Percentiles rank a stretch among this genome's conserved stretches.
Conservation (phyloP, 1,284 basidiomycete species). For the Fomitopsis pinicola region DNA sequence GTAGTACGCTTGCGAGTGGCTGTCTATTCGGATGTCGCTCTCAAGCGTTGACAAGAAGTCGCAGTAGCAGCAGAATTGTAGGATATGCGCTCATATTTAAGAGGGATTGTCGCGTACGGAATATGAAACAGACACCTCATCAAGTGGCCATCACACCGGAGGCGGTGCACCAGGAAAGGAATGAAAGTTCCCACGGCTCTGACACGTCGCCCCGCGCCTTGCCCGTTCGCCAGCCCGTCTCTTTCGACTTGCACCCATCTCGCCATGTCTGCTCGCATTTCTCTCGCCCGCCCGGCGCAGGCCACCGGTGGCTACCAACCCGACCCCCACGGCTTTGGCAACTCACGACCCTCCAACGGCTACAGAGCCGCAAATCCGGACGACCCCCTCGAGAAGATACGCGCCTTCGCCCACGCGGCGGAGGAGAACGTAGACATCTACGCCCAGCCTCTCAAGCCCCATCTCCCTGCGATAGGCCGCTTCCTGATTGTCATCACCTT, state of each 20-base stretch:
- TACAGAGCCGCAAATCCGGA: constrained; percentile 78
- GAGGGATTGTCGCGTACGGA: background rate
- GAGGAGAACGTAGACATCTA: constrained; percentile 94
- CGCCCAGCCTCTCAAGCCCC: constrained; percentile 91
- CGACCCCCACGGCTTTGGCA: constrained; percentile 73
- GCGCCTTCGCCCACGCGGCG: constrained; percentile 71
- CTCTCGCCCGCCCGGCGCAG: constrained; percentile 66
- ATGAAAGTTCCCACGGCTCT: constrained; percentile 24
- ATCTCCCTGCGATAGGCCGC: constrained; percentile 91
- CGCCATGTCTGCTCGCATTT: constrained; percentile 79
- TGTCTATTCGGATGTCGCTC: too few species aligned
- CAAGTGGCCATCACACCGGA: background rate
- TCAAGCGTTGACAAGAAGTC: too few species aligned
- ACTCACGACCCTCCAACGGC: constrained; percentile 60
- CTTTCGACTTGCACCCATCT: constrained; percentile 10
- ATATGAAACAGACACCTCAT: background rate
- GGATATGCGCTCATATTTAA: background rate
- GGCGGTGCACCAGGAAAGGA: constrained; percentile 9
- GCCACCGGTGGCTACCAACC: constrained; percentile 45
- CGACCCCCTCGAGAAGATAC: constrained; percentile 81
- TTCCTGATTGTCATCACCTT: constrained; percentile 99
- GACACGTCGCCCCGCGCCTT: constrained; percentile 22
- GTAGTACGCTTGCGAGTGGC: too few species aligned
- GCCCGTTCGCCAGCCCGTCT: constrained; percentile 14
- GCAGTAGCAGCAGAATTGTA: background rate